Evolutionary conservation across 768 basidiomycete species (phyloP).

Genomic region (Boletus subcaerulescens): DNA sequence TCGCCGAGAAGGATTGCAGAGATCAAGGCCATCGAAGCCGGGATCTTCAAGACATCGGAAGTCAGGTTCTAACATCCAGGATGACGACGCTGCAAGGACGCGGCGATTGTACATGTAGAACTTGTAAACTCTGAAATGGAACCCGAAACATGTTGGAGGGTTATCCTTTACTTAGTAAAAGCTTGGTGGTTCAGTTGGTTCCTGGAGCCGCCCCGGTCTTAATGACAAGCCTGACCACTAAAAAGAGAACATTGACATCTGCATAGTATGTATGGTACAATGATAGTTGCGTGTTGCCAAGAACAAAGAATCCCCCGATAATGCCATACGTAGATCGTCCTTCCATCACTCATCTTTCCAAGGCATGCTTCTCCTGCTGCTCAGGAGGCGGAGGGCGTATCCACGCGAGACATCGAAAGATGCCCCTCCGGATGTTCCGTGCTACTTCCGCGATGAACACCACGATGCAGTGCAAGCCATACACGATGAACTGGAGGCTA

Average conservation of each 20-base stretch:
- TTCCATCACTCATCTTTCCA: not conserved
- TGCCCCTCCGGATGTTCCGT: conserved; percentile 9
- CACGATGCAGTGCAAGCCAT: conserved; percentile 37
- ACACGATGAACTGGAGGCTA: conserved; percentile 65
- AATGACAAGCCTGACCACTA: too few species aligned
- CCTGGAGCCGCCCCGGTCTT: too few species aligned
- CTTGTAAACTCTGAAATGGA: not conserved
- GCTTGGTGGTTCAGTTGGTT: too few species aligned
- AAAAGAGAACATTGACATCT: not conserved
- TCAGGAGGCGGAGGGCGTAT: conserved; percentile 9
- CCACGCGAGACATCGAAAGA: conserved; percentile 12
- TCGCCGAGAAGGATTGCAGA: conserved; percentile 12
- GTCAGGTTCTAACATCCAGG: conserved; percentile 9
- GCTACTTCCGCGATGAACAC: conserved; percentile 7
- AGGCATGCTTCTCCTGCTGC: conserved; percentile 7
- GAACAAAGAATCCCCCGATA: not conserved
- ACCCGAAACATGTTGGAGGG: too few species aligned
- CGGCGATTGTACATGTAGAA: not conserved
- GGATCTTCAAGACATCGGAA: conserved; percentile 20
- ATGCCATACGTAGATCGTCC: not conserved
- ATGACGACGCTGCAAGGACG: too few species aligned
- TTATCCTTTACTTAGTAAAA: too few species aligned
- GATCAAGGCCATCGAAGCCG: conserved; percentile 29
- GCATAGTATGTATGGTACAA: conserved; percentile 10
- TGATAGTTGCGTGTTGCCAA: not conserved